These are phyloP conservation scores for Penicillium sp. DNA, from an alignment of 2,329 filamentous ascomycete species.

Conservation along the genomic window DNA sequence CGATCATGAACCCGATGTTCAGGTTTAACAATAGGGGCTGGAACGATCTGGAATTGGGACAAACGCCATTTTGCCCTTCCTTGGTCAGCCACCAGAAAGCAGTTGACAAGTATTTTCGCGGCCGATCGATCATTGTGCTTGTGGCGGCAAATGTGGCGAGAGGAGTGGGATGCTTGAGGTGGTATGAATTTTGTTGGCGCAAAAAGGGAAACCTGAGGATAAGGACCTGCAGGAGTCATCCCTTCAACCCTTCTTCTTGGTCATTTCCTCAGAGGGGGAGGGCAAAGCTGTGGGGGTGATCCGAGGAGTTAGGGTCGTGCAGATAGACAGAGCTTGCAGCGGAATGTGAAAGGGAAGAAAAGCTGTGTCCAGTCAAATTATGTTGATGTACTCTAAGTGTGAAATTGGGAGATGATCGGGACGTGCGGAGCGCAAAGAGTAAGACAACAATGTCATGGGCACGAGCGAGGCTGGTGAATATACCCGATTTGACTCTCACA, in stretches of 20 bases:
- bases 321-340: neutral
- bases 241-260: neutral
- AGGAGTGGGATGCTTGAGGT: neutral
- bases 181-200: neutral
- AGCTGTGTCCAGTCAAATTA: slow-evolving; percentile 9
- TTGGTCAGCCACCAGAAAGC: neutral
- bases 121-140: slow-evolving; percentile 6
- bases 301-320: slow-evolving; percentile 7
- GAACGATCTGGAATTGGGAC: slow-evolving; percentile 11
- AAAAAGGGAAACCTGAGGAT: neutral
- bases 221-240: neutral
- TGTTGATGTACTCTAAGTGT: slow-evolving; percentile 4
- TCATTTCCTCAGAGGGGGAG: neutral
- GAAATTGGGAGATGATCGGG: slow-evolving; percentile 2
- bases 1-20: slow-evolving; percentile 20
- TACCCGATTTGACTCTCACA: slow-evolving; percentile 1
- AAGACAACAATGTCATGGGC: neutral
- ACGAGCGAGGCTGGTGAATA: neutral
- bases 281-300: slow-evolving; percentile 4
- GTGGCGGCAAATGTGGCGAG: slow-evolving; percentile 10
- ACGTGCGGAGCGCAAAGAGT: neutral
- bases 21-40: slow-evolving; percentile 7
- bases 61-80: slow-evolving; percentile 12
- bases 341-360: slow-evolving; percentile 15
- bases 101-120: neutral